phyloP scores from a whole-genome alignment of 768 basidiomycete species.

The Tulasnella sp. region DNA sequence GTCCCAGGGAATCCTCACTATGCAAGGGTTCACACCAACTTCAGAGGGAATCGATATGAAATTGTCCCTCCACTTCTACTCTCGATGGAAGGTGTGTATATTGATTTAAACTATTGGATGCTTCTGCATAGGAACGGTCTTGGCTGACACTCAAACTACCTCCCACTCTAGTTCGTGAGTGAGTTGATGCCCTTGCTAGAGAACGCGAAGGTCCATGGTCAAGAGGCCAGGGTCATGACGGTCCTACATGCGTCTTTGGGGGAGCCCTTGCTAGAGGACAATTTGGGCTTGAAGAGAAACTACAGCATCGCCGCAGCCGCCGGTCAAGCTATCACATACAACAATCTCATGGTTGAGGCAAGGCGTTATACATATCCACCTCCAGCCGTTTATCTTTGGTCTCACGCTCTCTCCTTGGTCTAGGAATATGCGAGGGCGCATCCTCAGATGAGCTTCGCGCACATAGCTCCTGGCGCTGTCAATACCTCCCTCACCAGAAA shows the following conservation, averaged over 20 bases:
- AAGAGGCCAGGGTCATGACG: slow-evolving; percentile 16
- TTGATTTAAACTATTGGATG: no score
- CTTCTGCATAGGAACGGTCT: not conserved
- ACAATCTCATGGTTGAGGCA: not conserved
- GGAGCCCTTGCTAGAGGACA: not conserved
- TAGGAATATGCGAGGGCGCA: slow-evolving; percentile 33
- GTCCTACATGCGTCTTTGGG: not conserved
- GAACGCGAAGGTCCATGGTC: slow-evolving; percentile 5
- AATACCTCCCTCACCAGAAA: slow-evolving; percentile 27
- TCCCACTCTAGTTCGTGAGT: slow-evolving; percentile 1
- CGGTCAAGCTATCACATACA: not conserved
- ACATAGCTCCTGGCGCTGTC: slow-evolving; percentile 35
- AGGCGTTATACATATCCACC: not conserved
- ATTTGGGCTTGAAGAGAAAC: slow-evolving; percentile 15
- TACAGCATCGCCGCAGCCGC: not conserved
- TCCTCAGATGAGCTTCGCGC: slow-evolving; percentile 35
- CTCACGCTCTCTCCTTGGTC: not conserved
- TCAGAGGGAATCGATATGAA: slow-evolving; percentile 17
- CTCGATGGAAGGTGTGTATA: slow-evolving; percentile 15
- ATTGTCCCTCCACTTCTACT: slow-evolving; percentile 17
- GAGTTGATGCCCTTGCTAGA: slow-evolving; percentile 15
- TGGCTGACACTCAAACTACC: not conserved
- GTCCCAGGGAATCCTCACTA: slow-evolving; percentile 13
- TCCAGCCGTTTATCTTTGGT: not conserved
- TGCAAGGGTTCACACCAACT: slow-evolving; percentile 16